Conservation (phyloP, 1,139 yeast genomes). For the Debaryomyces subglobosus region DNA sequence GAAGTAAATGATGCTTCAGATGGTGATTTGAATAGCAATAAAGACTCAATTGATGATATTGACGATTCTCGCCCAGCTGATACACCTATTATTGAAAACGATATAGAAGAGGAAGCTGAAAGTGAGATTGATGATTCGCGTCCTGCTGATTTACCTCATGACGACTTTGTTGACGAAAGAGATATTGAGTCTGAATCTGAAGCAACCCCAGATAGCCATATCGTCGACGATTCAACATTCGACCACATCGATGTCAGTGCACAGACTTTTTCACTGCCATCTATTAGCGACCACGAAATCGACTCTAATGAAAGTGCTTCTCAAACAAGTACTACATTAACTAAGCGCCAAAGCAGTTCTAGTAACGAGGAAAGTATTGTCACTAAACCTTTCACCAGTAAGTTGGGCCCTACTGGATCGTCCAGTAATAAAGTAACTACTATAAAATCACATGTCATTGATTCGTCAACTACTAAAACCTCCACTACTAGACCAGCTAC, state of each 20-base stretch:
- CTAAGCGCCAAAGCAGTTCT: neutral
- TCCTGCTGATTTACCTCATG: conserved; percentile 5
- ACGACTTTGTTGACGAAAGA: neutral
- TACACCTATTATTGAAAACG: conserved; percentile 5
- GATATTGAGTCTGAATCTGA: neutral
- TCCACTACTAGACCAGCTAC: neutral
- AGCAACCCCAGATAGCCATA: neutral
- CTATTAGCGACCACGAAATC: neutral
- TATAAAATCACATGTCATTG: neutral
- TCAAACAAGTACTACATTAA: neutral
- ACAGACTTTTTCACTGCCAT: neutral
- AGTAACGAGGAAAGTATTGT: neutral
- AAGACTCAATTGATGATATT: conserved; percentile 10
- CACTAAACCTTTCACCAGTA: neutral
- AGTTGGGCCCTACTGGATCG: neutral
- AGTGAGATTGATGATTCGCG: conserved; percentile 3
- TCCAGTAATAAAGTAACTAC: neutral
- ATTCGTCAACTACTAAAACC: neutral
- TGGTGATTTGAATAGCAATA: conserved; percentile 6
- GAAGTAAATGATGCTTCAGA: conserved; percentile 2
- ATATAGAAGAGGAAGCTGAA: neutral
- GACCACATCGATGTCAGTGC: neutral
- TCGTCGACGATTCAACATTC: neutral
- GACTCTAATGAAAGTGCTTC: neutral
- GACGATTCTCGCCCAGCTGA: neutral